Base-by-base conservation (phyloP, 176 grass and related monocot species). In the Aegilops bicornis region DNA sequence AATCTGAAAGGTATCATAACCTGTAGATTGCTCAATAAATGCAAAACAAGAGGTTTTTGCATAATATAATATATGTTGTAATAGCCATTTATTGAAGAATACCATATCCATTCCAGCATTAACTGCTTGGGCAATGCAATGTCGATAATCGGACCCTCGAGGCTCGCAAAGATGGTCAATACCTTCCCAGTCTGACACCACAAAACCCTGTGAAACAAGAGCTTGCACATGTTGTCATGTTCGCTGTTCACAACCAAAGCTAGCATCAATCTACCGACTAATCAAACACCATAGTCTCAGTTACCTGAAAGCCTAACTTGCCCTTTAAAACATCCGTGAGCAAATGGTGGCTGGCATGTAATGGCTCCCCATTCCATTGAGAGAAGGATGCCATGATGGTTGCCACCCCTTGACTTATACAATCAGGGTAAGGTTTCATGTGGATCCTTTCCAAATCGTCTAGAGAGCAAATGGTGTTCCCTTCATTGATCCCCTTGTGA, bases 71-170 rank as follows among this genome's bases (percentile, higher is more conserved):
- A 27, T 27, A 52, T 65, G 88, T 82, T 27, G 76, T 12, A 61
- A 47, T 85, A 31, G 62, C 50, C n/a, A 54, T 14, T 78, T 8
- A 79, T 82, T 88, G 79, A 89, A 17, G 68, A 69, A 25, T 93
- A 98, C 95, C 93, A 98, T 98, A 73, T 98, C 93, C 50, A 98
- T 89, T 87, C 95, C 93, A 22, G 95, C 91, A 89, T 95, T 98
- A 81, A 95, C 73, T 65, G 93, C 95, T 67, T 92, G 84, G 25
- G 63, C 86, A 80, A 98, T 79, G 54, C 95, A 98, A 58, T 90
- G 90, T 45, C 87, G 92, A 73, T 95, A 98, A 82, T 95, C 67
- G 3, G 89, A 95, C 27, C 95, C 93, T 43, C 76, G 91, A 59
- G 91, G 89, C 47, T 91, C 74, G 33, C 89, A 98, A 69, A 95